A percentile compares a stretch with the other conserved stretches of the same genome.
Evolutionary conservation across 2,329 filamentous ascomycete genomes (phyloP).

Genomic region (Claviceps sp.): DNA sequence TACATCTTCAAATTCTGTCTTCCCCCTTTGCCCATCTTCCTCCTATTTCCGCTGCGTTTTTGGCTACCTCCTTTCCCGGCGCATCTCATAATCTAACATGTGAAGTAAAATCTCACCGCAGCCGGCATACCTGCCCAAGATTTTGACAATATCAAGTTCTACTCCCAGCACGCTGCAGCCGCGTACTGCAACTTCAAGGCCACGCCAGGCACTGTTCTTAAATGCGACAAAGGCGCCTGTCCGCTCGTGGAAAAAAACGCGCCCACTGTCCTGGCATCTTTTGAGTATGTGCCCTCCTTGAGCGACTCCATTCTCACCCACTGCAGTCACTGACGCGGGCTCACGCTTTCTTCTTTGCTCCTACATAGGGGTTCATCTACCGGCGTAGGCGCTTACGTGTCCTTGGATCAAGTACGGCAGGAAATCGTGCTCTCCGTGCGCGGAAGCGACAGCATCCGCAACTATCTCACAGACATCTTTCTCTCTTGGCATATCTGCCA

Average conservation of each 20-base stretch:
- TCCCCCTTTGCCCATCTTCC: conserved; percentile 13
- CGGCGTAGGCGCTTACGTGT: conserved; percentile 37
- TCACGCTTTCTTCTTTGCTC: no score
- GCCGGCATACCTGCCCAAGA: conserved; percentile 13
- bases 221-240: conserved; percentile 31
- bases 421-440: conserved; percentile 48
- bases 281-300: conserved; percentile 18
- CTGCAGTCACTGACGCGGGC: conserved; percentile 2
- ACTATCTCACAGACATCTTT: conserved; percentile 45
- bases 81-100: not conserved
- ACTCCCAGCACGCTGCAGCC: conserved; percentile 36
- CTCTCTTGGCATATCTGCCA: conserved; percentile 18
- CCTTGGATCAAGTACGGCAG: conserved; percentile 31
- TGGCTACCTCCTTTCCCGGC: not conserved
- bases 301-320: not conserved
- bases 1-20: not conserved
- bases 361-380: conserved; percentile 24
- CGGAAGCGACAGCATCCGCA: conserved; percentile 43
- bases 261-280: conserved; percentile 29
- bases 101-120: not conserved
- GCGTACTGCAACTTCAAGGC: conserved; percentile 39
- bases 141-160: conserved; percentile 28
- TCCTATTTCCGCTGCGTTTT: not conserved
- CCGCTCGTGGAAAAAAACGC: conserved; percentile 28
- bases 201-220: conserved; percentile 24